Evolutionary conservation across 2,329 filamentous ascomycete species (phyloP).

Genomic region (Fusarium ramigenum): DNA sequence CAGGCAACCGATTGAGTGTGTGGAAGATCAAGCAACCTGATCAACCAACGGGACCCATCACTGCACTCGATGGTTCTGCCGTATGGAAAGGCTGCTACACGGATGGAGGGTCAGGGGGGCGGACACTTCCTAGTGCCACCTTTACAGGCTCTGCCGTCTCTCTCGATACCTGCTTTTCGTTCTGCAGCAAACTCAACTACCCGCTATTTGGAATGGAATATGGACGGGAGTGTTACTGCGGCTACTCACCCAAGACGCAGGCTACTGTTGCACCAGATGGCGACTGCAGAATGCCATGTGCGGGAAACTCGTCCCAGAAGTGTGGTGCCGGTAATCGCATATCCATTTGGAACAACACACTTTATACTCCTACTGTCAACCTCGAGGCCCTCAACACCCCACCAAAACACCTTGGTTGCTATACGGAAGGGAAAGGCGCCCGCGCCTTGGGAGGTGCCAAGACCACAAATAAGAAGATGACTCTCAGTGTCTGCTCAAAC

Average conservation of each 20-base stretch:
- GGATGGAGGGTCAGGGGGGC: conserved; percentile 34
- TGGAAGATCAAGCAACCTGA: conserved; percentile 32
- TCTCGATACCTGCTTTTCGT: conserved; percentile 31
- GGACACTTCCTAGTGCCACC: conserved; percentile 26
- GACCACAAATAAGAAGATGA: conserved; percentile 24
- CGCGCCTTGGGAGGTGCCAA: conserved; percentile 19
- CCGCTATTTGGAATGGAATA: conserved; percentile 40
- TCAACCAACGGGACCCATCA: conserved; percentile 20
- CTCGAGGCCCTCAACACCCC: neutral
- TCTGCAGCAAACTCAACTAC: conserved; percentile 36
- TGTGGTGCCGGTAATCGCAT: conserved; percentile 34
- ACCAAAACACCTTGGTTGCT: conserved; percentile 26
- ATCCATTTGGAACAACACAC: conserved; percentile 37
- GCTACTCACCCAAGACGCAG: conserved; percentile 24
- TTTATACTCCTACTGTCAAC: conserved; percentile 3
- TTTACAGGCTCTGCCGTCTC: conserved; percentile 34
- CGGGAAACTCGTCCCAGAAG: conserved; percentile 23
- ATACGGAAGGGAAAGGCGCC: conserved; percentile 23
- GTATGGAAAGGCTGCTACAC: conserved; percentile 34
- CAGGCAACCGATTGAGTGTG: conserved; percentile 35
- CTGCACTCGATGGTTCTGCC: conserved; percentile 24
- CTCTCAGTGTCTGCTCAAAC: conserved; percentile 18
- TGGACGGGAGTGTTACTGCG: conserved; percentile 35
- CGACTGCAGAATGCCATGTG: conserved; percentile 33
- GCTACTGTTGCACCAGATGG: conserved; percentile 27